phyloP scores from a whole-genome alignment of 1,139 yeast species.

The Pichia sp. region DNA sequence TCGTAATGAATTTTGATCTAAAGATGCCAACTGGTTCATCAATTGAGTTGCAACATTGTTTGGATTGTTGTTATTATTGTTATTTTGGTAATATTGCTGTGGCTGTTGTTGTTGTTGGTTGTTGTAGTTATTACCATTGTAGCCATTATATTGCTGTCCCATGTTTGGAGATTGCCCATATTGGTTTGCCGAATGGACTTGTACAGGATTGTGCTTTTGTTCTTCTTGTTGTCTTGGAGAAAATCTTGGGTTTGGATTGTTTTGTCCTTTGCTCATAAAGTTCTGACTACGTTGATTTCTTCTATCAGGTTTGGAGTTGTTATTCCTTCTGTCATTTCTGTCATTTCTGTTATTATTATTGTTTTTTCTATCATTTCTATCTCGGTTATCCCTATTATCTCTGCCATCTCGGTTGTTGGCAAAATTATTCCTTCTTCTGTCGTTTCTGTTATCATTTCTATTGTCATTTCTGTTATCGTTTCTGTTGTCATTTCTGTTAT shows the following conservation, averaged over 20 bases:
- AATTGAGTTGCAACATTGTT: slow-evolving; percentile 33
- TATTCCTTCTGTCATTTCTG: slow-evolving; percentile 3
- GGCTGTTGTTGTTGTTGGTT: slow-evolving; percentile 1
- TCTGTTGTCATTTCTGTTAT: no score
- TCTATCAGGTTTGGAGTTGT: slow-evolving; percentile 1
- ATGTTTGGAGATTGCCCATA: neutral
- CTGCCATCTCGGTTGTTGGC: slow-evolving; percentile 9
- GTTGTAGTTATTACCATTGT: neutral
- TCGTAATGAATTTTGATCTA: slow-evolving; percentile 20
- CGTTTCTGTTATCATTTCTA: neutral
- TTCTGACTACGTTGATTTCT: neutral
- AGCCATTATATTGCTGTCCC: neutral
- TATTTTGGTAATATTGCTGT: neutral
- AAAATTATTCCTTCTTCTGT: slow-evolving; percentile 1
- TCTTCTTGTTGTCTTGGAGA: slow-evolving; percentile 24
- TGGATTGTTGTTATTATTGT: neutral
- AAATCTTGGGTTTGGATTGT: slow-evolving; percentile 24
- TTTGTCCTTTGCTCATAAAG: slow-evolving; percentile 12
- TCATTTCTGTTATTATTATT: slow-evolving; percentile 6
- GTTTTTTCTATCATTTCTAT: slow-evolving; percentile 11
- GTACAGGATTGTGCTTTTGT: slow-evolving; percentile 22
- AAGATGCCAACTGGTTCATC: slow-evolving; percentile 29
- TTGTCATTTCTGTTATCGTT: no score
- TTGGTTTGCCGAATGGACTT: slow-evolving; percentile 3
- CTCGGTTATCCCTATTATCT: slow-evolving; percentile 30